phyloP scores from a whole-genome alignment of 2,329 filamentous ascomycete genomes.

The Aspergillus calidoustus region DNA sequence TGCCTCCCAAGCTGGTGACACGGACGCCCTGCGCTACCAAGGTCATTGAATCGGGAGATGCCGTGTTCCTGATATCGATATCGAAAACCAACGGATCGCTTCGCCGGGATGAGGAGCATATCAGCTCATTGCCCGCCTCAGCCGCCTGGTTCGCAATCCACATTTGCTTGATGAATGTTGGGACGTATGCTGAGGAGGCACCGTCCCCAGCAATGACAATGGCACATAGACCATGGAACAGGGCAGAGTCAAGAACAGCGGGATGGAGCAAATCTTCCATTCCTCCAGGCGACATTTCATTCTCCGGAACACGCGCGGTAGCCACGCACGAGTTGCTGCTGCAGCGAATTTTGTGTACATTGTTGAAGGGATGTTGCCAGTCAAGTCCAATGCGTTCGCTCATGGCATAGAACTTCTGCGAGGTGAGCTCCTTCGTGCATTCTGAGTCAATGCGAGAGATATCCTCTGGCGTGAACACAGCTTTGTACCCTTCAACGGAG shows the following conservation, averaged over 20 bases:
- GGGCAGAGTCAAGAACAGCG: slow-evolving; percentile 5
- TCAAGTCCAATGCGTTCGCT: slow-evolving; percentile 8
- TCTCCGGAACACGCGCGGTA: slow-evolving; percentile 10
- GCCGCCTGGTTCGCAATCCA: slow-evolving; percentile 9
- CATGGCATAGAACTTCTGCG: slow-evolving; percentile 14
- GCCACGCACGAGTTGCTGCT: slow-evolving; percentile 8
- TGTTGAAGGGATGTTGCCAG: slow-evolving; percentile 14
- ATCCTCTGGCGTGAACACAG: not conserved
- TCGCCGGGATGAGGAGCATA: not conserved
- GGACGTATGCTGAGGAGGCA: slow-evolving; percentile 7
- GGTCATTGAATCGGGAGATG: not conserved
- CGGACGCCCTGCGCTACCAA: slow-evolving; percentile 9
- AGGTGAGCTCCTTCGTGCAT: slow-evolving; percentile 1
- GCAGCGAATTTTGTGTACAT: slow-evolving; percentile 6
- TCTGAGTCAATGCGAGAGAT: slow-evolving; percentile 6
- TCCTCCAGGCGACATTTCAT: slow-evolving; percentile 1
- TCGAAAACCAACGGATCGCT: slow-evolving; percentile 13
- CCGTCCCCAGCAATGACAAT: slow-evolving; percentile 3
- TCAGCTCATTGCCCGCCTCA: not conserved
- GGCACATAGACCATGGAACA: slow-evolving; percentile 11
- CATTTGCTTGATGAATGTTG: slow-evolving; percentile 12
- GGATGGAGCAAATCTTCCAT: slow-evolving; percentile 15
- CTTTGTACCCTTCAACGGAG: slow-evolving; percentile 1
- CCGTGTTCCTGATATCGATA: not conserved
- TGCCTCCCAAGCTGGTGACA: slow-evolving; percentile 11